phyloP scores from a whole-genome alignment of 2,329 filamentous ascomycete genomes.

The Fonsecaea pedrosoi region DNA sequence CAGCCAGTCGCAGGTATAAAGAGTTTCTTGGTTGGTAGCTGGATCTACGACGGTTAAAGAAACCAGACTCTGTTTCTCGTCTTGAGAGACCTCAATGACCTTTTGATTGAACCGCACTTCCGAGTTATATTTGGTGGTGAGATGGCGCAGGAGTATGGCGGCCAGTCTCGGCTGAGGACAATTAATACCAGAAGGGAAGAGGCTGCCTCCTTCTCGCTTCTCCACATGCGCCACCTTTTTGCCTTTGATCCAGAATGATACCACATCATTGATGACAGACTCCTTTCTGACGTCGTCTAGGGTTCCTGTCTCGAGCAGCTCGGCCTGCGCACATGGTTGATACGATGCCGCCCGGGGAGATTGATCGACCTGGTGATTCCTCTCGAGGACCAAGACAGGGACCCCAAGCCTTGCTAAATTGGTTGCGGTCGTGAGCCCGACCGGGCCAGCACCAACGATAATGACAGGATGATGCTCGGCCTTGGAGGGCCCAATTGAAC shows the following conservation, averaged over 20 bases:
- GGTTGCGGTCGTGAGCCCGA: conserved; percentile 30
- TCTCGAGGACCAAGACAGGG: conserved; percentile 31
- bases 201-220: conserved; percentile 49
- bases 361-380: conserved; percentile 31
- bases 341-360: conserved; percentile 35
- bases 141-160: conserved; percentile 27
- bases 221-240: conserved; percentile 33
- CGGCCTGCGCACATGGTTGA: conserved; percentile 35
- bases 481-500: conserved; percentile 19
- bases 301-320: conserved; percentile 33
- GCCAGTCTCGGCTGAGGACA: conserved; percentile 33
- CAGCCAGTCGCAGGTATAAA: conserved; percentile 33
- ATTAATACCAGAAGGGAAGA: conserved; percentile 51
- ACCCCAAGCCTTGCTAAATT: conserved; percentile 32
- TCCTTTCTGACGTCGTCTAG: conserved; percentile 32
- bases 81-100: conserved; percentile 25
- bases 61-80: conserved; percentile 20
- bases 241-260: conserved; percentile 33
- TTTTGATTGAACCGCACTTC: conserved; percentile 32
- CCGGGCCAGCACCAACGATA: conserved; percentile 32
- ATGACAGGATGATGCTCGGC: conserved; percentile 29
- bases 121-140: conserved; percentile 30
- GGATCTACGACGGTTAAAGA: conserved; percentile 24
- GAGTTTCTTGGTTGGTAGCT: conserved; percentile 24
- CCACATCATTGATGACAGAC: conserved; percentile 33